Percentiles rank a stretch among this genome's conserved stretches.
Evolutionary conservation across 305 asterid genomes (phyloP).

Genomic region (Fraxinus platypoda): DNA sequence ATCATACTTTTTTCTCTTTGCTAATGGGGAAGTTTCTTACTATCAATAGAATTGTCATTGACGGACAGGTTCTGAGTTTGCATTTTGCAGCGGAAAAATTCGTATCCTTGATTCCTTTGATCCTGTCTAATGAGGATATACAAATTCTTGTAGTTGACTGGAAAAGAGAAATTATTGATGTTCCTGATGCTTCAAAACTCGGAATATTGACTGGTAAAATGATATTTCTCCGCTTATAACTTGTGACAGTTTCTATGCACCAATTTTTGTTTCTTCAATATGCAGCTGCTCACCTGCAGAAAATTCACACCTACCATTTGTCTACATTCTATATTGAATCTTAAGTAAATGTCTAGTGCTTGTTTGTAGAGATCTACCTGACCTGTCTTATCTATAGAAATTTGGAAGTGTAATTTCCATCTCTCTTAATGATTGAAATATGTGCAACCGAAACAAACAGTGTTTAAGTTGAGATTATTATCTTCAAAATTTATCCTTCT

Average conservation of each 20-base stretch:
- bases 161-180: constrained; percentile 54
- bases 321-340: not conserved
- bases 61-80: constrained; percentile 63
- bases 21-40: not conserved
- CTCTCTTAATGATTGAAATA: not conserved
- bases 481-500: not conserved
- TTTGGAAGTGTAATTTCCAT: not conserved
- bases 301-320: not conserved
- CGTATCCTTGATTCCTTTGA: constrained; percentile 56
- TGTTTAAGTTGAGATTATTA: not conserved
- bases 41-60: constrained; percentile 1
- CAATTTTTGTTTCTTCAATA: not conserved
- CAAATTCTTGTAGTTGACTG: constrained; percentile 52
- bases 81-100: constrained; percentile 58
- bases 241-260: not conserved
- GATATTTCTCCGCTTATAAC: constrained; percentile 5
- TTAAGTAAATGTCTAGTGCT: not conserved
- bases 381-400: not conserved
- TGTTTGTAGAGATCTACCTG: not conserved
- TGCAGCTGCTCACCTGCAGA: not conserved
- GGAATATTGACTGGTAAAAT: constrained; percentile 60
- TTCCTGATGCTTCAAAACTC: constrained; percentile 53
- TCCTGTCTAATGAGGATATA: constrained; percentile 41
- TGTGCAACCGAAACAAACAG: not conserved
- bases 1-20: not conserved